Percentiles rank a stretch among this genome's conserved stretches.
Conservation (phyloP, 2,329 filamentous ascomycete species). For the Alternaria burnsii region DNA sequence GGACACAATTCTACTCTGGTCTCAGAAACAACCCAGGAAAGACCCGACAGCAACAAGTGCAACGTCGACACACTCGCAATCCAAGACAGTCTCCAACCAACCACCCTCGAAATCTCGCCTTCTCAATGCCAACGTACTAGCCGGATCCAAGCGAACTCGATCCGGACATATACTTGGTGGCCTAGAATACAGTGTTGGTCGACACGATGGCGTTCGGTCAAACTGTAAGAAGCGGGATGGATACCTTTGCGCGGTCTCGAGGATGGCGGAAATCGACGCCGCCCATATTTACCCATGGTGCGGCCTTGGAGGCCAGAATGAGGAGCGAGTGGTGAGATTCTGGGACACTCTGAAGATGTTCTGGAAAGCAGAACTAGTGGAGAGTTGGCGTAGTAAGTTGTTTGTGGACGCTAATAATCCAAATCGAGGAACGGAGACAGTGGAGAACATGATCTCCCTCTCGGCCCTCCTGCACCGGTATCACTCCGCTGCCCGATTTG, state of each 20-base stretch:
- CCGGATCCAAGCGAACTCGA: conserved; percentile 11
- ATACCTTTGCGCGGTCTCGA: conserved; percentile 23
- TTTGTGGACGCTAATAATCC: conserved; percentile 7
- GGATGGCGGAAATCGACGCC: conserved; percentile 22
- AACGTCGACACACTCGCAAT: conserved; percentile 5
- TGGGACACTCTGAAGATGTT: conserved; percentile 17
- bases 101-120: conserved; percentile 8
- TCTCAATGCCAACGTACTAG: neutral
- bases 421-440: conserved; percentile 19
- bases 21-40: neutral
- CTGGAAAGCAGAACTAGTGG: conserved; percentile 14
- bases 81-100: conserved; percentile 5
- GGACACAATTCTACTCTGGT: conserved; percentile 1
- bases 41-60: conserved; percentile 10
- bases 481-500: conserved; percentile 22
- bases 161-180: conserved; percentile 13
- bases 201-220: conserved; percentile 13
- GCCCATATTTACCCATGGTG: conserved; percentile 32
- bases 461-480: conserved; percentile 24
- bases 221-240: conserved; percentile 23
- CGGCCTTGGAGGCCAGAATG: conserved; percentile 15
- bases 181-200: conserved; percentile 17
- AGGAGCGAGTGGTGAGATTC: conserved; percentile 12
- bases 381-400: conserved; percentile 9
- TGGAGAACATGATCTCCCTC: conserved; percentile 28